phyloP scores from a whole-genome alignment of 2,329 filamentous ascomycete species.

The Geosmithia flava region DNA sequence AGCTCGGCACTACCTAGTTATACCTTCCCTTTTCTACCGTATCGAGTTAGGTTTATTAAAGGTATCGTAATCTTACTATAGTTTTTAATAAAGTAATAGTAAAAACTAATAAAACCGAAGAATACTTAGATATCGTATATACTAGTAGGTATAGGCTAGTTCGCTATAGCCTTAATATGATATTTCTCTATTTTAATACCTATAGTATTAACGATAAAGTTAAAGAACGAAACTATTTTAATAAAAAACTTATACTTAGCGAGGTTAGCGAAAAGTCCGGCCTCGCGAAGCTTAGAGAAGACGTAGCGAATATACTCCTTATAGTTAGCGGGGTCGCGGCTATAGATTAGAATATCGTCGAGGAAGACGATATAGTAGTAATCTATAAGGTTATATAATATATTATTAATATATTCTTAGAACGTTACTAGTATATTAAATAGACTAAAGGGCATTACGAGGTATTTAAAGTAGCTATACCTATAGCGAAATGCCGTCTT shows the following conservation, averaged over 20 bases:
- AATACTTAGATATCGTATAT: conserved; percentile 14
- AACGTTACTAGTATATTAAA: conserved; percentile 1
- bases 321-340: conserved; percentile 3
- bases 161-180: conserved; percentile 3
- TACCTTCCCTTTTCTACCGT: background rate
- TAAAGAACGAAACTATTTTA: conserved; percentile 1
- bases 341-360: conserved; percentile 4
- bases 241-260: background rate
- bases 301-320: too few species aligned
- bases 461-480: conserved; percentile 2
- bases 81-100: conserved; percentile 6
- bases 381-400: conserved; percentile 3
- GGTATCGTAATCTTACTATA: too few species aligned
- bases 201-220: too few species aligned
- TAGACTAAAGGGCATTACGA: too few species aligned
- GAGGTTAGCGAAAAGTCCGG: background rate
- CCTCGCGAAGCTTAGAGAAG: background rate
- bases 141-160: conserved; percentile 3
- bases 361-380: conserved; percentile 3
- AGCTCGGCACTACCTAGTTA: background rate
- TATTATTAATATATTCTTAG: conserved; percentile 3
- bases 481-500: background rate
- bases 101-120: conserved; percentile 1
- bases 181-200: conserved; percentile 1
- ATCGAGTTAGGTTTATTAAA: conserved; percentile 7